A percentile compares a stretch with the other conserved stretches of the same genome.
Conservation (phyloP, 352 stramenopile genomes). For the Phytophthora quininea region DNA sequence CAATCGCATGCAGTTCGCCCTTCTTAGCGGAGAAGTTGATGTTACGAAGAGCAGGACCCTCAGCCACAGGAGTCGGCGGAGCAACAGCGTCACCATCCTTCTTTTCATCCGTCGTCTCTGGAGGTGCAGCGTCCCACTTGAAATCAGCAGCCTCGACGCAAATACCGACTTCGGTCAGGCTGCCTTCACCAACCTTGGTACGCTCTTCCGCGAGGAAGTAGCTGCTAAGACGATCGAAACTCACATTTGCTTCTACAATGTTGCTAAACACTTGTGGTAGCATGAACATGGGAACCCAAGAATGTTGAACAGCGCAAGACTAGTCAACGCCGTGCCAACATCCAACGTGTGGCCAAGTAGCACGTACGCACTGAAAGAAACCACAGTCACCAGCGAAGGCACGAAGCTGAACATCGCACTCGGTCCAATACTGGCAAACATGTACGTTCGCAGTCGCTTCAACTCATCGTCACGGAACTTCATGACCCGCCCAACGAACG, state of each 20-base stretch:
- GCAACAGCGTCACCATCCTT: constrained; percentile 55
- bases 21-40: constrained; percentile 76
- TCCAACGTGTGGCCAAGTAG: constrained; percentile 63
- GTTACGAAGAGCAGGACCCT: constrained; percentile 47
- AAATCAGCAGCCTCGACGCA: constrained; percentile 64
- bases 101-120: constrained; percentile 13
- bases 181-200: constrained; percentile 70
- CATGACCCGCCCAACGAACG: constrained; percentile 62
- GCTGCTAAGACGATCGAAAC: constrained; percentile 57
- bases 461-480: constrained; percentile 81
- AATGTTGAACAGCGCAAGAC: constrained; percentile 65
- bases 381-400: constrained; percentile 54
- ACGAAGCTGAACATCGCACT: constrained; percentile 76
- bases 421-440: constrained; percentile 84
- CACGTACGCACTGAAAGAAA: constrained; percentile 61
- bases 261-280: constrained; percentile 36
- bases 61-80: constrained; percentile 15
- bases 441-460: constrained; percentile 71
- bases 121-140: constrained; percentile 71
- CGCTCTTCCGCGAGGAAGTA: constrained; percentile 79
- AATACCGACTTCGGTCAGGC: constrained; percentile 75
- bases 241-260: constrained; percentile 48
- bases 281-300: constrained; percentile 49
- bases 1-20: constrained; percentile 65
- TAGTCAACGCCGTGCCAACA: constrained; percentile 57